phyloP scores from a whole-genome alignment of 2,329 filamentous ascomycete genomes.

The Penicillium psychrosexuale region DNA sequence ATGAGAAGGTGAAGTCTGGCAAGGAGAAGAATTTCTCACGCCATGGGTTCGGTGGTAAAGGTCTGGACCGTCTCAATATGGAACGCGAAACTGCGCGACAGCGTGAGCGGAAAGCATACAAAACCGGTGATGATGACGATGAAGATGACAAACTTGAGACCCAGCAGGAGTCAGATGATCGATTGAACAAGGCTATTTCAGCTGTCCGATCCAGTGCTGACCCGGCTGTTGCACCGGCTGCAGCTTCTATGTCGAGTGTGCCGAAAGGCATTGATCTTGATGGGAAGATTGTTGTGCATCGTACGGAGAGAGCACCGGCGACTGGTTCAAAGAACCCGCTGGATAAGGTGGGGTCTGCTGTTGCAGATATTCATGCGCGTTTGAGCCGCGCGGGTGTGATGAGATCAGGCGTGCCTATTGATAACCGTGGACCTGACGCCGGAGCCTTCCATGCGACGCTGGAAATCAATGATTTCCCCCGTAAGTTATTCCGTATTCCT shows the following conservation, averaged over 20 bases:
- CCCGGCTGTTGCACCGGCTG: conserved; percentile 12
- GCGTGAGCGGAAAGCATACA: conserved; percentile 83
- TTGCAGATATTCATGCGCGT: conserved; percentile 85
- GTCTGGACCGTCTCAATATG: conserved; percentile 84
- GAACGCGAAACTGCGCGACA: conserved; percentile 83
- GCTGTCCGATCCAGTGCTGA: conserved; percentile 63
- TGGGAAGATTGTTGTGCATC: conserved; percentile 70
- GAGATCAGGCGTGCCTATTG: conserved; percentile 87
- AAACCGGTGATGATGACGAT: conserved; percentile 76
- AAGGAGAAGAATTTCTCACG: conserved; percentile 74
- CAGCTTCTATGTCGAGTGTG: conserved; percentile 40
- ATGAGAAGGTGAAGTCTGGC: conserved; percentile 86
- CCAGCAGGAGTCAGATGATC: conserved; percentile 42
- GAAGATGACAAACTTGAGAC: conserved; percentile 72
- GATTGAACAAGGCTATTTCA: conserved; percentile 59
- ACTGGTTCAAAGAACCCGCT: conserved; percentile 61
- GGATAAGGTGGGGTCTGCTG: conserved; percentile 85
- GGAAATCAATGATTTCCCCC: conserved; percentile 98
- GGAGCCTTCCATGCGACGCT: conserved; percentile 95
- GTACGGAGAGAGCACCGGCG: conserved; percentile 58
- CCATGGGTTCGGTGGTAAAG: conserved; percentile 91
- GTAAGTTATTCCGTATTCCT: conserved; percentile 38
- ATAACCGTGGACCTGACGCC: conserved; percentile 97
- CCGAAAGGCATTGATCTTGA: conserved; percentile 60
- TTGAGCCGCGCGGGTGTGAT: conserved; percentile 86